Conservation (phyloP, 2,329 filamentous ascomycete species). For the Metarhizium guizhouense region DNA sequence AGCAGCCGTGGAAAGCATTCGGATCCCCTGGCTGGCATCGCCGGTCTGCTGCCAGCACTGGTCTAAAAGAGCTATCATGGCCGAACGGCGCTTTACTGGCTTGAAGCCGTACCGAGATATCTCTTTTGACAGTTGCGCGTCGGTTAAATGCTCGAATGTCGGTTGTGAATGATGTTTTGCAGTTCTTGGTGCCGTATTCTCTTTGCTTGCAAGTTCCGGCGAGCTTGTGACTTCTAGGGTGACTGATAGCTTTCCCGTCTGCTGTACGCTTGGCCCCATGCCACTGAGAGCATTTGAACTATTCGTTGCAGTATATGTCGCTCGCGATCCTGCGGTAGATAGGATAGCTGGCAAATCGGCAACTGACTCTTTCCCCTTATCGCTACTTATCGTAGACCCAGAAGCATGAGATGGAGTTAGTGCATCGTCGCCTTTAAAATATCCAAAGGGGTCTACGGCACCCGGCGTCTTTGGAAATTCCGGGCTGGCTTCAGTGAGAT, state of each 20-base stretch:
- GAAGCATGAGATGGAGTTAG: neutral
- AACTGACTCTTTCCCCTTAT: conserved; percentile 12
- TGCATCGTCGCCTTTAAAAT: conserved; percentile 14
- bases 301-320: neutral
- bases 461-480: conserved; percentile 12
- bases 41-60: conserved; percentile 62
- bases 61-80: conserved; percentile 61
- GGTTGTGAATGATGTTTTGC: conserved; percentile 28
- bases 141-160: conserved; percentile 52
- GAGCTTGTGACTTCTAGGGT: neutral
- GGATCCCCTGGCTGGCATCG: conserved; percentile 11
- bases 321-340: neutral
- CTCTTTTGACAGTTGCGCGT: conserved; percentile 52
- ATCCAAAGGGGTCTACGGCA: conserved; percentile 31
- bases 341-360: conserved; percentile 16
- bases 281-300: conserved; percentile 7
- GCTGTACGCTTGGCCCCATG: neutral
- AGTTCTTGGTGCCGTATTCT: neutral
- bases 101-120: conserved; percentile 64
- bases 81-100: conserved; percentile 54
- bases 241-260: neutral
- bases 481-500: conserved; percentile 40
- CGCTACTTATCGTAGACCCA: neutral
- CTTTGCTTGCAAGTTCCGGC: conserved; percentile 1
- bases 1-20: neutral